Conservation (phyloP, 2,329 filamentous ascomycete species). For the Alternaria brassicae region DNA sequence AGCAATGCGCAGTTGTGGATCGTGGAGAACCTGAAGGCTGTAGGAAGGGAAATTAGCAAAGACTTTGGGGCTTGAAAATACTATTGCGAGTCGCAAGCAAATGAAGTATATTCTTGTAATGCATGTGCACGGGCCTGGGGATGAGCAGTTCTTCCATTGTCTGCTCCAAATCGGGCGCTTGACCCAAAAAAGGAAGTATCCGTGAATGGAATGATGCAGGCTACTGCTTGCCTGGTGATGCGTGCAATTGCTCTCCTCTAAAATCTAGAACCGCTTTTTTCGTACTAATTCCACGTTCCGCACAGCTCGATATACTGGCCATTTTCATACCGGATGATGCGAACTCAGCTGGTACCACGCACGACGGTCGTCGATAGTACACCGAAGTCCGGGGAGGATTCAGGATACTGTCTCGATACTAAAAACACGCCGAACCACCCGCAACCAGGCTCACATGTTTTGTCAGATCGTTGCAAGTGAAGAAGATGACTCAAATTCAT, state of each 20-base stretch:
- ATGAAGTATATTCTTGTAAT: not conserved
- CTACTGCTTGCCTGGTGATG: not conserved
- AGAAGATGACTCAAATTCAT: no score
- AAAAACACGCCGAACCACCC: no score
- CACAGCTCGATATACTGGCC: not conserved
- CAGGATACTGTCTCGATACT: no score
- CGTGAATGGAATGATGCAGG: not conserved
- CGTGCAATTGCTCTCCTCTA: not conserved
- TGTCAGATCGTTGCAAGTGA: no score
- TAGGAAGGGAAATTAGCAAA: slow-evolving; percentile 45
- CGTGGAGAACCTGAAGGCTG: slow-evolving; percentile 44
- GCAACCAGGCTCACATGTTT: no score
- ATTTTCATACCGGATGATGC: not conserved
- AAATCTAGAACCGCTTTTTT: not conserved
- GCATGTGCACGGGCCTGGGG: not conserved
- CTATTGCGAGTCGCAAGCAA: not conserved
- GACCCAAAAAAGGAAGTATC: not conserved
- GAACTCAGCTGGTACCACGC: no score
- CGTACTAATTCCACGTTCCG: not conserved
- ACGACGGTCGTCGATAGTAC: no score
- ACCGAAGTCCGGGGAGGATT: no score
- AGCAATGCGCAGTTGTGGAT: slow-evolving; percentile 47
- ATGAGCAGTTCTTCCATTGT: not conserved
- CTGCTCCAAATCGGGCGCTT: not conserved
- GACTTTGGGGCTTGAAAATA: slow-evolving; percentile 38